A percentile compares a stretch with the other conserved stretches of the same genome.
Evolutionary conservation across 139 green algal species (phyloP).

Genomic region (Chlorella sorokiniana): DNA sequence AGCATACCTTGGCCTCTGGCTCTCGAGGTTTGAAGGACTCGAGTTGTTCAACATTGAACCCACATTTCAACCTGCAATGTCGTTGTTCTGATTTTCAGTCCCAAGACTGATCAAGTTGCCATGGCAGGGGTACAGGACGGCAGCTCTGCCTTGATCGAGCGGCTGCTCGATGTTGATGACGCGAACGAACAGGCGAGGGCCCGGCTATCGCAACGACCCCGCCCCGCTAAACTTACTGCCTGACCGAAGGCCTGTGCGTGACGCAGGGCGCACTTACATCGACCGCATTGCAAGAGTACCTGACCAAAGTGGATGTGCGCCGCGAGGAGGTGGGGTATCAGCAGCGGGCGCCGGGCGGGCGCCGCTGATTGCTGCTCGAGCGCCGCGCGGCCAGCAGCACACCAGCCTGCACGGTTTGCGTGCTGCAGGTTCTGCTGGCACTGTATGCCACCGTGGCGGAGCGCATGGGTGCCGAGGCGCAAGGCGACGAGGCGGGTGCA

Average conservation of each 20-base stretch:
- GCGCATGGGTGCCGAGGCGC: not conserved
- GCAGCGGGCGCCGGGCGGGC: not conserved
- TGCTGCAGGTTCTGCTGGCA: slow-evolving; percentile 32
- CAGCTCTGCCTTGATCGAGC: too few relatives aligned
- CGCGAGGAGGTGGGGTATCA: slow-evolving; percentile 22
- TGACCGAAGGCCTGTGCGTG: slow-evolving; percentile 21
- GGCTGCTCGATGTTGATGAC: too few relatives aligned
- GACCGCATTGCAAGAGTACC: slow-evolving; percentile 6
- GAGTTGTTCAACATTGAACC: too few relatives aligned
- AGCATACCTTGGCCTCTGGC: too few relatives aligned
- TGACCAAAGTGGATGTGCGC: slow-evolving; percentile 33
- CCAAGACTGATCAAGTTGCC: too few relatives aligned
- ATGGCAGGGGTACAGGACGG: too few relatives aligned
- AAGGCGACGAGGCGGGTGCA: not conserved
- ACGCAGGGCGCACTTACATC: slow-evolving; percentile 7
- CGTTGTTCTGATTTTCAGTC: too few relatives aligned
- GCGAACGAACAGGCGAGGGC: too few relatives aligned
- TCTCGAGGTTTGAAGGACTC: too few relatives aligned
- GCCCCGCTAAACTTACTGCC: not conserved
- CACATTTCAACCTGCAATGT: too few relatives aligned
- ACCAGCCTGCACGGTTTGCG: not conserved
- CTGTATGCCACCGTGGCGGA: slow-evolving; percentile 29
- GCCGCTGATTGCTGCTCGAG: not conserved
- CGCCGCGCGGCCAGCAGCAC: not conserved
- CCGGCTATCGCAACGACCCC: not conserved